phyloP scores from a whole-genome alignment of 139 green algal genomes.

The Choricystis sp. region DNA sequence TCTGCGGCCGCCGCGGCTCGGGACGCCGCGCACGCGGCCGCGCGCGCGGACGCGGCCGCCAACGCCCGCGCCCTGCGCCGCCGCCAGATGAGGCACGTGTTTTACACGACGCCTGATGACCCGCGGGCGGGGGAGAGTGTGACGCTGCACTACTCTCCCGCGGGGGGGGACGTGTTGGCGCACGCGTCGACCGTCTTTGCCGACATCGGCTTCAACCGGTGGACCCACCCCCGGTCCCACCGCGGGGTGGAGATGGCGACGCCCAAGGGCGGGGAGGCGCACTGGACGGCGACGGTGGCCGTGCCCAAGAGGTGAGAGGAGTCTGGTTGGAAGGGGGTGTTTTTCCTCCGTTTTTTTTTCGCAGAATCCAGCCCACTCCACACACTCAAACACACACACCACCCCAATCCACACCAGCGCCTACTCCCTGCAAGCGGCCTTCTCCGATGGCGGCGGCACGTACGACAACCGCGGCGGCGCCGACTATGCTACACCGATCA shows the following conservation, averaged over 20 bases:
- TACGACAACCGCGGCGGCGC: conserved; percentile 77
- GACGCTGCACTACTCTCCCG: conserved; percentile 52
- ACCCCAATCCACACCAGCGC: conserved; percentile 46
- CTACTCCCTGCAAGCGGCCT: conserved; percentile 73
- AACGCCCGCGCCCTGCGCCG: conserved; percentile 7
- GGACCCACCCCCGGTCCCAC: conserved; percentile 26
- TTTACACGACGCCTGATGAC: conserved; percentile 28
- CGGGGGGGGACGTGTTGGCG: conserved; percentile 35
- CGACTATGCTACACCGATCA: conserved; percentile 78
- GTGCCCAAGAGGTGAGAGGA: too few relatives aligned
- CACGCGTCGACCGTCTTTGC: conserved; percentile 31
- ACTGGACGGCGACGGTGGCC: conserved; percentile 9
- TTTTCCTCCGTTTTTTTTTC: conserved; percentile 24
- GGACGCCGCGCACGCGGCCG: too few relatives aligned
- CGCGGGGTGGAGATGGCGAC: conserved; percentile 41
- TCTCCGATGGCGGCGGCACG: conserved; percentile 51
- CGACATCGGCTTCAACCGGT: conserved; percentile 48
- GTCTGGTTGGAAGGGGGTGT: conserved; percentile 21
- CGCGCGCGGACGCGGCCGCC: too few relatives aligned
- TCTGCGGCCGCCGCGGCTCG: too few relatives aligned
- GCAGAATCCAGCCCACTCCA: neutral
- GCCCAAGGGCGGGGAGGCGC: conserved; percentile 8
- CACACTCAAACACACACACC: neutral
- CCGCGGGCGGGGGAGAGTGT: conserved; percentile 20
- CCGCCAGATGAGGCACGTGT: conserved; percentile 30